Evolutionary conservation across 2,329 filamentous ascomycete genomes (phyloP), one percentile per base, ranked within the genome.

Genomic region (Aspergillus flavus): DNA sequence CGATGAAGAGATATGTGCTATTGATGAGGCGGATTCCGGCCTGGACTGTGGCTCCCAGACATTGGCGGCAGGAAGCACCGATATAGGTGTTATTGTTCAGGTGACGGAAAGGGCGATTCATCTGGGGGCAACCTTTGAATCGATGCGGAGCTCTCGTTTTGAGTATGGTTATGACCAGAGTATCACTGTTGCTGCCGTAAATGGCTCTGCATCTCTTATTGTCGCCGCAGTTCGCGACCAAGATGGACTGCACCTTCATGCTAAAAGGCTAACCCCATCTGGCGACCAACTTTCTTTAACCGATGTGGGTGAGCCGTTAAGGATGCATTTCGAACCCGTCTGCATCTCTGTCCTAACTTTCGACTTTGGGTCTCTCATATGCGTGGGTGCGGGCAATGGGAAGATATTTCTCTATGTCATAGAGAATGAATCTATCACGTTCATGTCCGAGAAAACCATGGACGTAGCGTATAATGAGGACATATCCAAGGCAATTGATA

Each of bases 41-140:
- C 67, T 84, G 48, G 76, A 82, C 41, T 71, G 79, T n/a, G 71
- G 75, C 53, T 67, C 73, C 7, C 78, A 78, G 66, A 84, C 83
- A 4, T 65, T 85, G 32, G 79, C 80, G 32, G 80, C 79, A 9
- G 79, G 77, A 21, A 76, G 70, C 57, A 75, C 79, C 10, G 63
- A 68, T 19, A 67, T 69, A 5, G 75, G 76, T 32, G 63, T 74
- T 9, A 63, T 83, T 14, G 67, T 82, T 21, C 82, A 83, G 61
- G 70, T 84, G 43, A 83, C 81, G 11, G 69, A 76, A 48, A 69
- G 59, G 19, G 74, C 75, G 10, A 74, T 81, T 19, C 71, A 73
- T 45, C 61, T 80, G 10, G 72, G 75, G 26, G 63, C 71, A 23
- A 67, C 71, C 14, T 64, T 60, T 28, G 67, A 73, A 28, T 26